Base-by-base conservation (phyloP, 257 asterid genomes). In the Solanum virginianum region DNA sequence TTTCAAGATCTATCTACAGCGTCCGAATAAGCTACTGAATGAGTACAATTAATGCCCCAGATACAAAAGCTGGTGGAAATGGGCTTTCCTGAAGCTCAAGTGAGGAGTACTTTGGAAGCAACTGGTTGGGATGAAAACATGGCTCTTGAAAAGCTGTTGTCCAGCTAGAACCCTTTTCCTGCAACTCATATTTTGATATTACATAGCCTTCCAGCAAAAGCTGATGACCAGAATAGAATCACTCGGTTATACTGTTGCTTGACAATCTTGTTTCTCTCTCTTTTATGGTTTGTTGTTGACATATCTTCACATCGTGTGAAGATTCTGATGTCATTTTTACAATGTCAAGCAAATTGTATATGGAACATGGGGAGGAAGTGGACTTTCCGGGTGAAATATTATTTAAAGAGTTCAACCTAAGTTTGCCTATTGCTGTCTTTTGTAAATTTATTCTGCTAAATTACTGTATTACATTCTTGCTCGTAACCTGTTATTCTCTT, bases 141-240 rank as follows among this genome's bases (percentile, higher is more conserved):
- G 93, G 99, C 99, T 82, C 96, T 96, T 47, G 99, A 96, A 92
- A 96, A 89, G 97, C 98, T 96, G 85, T 96, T 97, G 93, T 91
- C 97, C 60, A 90, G 84, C 54, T 95, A 91, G 88, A 68, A 66
- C 53, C 43, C 69, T 75, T 45, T 29, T n/a, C 45, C 65, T 24
- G 88, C 81, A 45, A 17, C 77, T 60, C 59, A n/a, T 82, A 54
- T 62, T 10, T 82, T 59, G 85, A 82, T 45, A 22, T 18, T 24
- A 47, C 15, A 45, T 82, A 82, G 17, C 74, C 85, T 22, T 32
- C 45, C 22, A 77, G 18, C 63, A 51, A 51, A 77, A 15, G 47
- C 17, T 51, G 82, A 51, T 77, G 63, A 51, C 26, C 63, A 51
- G 57, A 26, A 77, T 12, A 77, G 14, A 77, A 10, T 26, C 82